Base-by-base conservation (phyloP, 2,329 filamentous ascomycete genomes). In the Curvularia eragrostidis region DNA sequence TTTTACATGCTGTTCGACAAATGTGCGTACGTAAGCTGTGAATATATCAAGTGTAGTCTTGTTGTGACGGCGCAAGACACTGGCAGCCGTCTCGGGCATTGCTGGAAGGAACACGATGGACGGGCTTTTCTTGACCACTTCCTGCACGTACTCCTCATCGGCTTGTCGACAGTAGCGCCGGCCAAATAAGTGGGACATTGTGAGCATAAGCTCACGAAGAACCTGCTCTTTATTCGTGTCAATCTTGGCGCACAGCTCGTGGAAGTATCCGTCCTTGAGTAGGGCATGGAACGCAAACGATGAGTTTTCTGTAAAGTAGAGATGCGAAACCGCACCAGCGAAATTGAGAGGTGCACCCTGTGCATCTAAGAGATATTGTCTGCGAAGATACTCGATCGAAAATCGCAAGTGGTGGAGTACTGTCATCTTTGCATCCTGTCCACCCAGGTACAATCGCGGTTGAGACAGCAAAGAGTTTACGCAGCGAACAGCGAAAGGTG, bases 361-460 rank as follows among this genome's bases (percentile, higher is more conserved):
- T 0, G 78, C 73, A 3, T 85, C 86, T 8, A 94, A 79, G 0
- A 94, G 83, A 42, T 85, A 80, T 64, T 92, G 88, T 34, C 88
- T 81, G 19, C 89, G 84, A 0, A 94, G 81, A 65, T 92, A 94
- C 63, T 94, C 90, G 43, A 94, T 90, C 0, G 90, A 93, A 73
- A 94, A 94, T 3, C 91, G 85, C 6, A 94, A 75, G 68, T 93
- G 90, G 70, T 94, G 90, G 50, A 90, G 82, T 1, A 92, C 86
- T 1, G 89, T 85, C 71, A 88, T 85, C 67, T 87, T 87, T 49
- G 87, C 86, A 41, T 87, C 85, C 2, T 86, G 81, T 0, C 90
- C 89, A 43, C 90, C 90, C 2, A 93, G 81, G 61, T 89, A 91
- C 6, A 93, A 75, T 28, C 88, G 82, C 3, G 87, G 87, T 65